These are phyloP conservation scores for Thelonectria rubi DNA, from an alignment of 2,329 filamentous ascomycete species.

Conservation along the genomic window DNA sequence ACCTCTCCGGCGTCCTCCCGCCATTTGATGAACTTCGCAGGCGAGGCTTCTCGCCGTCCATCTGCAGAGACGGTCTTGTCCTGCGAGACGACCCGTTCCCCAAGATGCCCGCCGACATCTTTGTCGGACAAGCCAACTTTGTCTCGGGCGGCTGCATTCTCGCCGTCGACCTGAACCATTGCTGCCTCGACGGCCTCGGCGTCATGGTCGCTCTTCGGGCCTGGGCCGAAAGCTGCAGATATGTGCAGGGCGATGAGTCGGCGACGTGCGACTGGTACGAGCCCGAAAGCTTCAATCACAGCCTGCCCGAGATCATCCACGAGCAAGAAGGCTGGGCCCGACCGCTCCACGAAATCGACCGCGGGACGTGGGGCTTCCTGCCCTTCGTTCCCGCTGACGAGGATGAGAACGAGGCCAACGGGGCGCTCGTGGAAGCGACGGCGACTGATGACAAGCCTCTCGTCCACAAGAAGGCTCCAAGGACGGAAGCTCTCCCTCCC, in stretches of 20 bases:
- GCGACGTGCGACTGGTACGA: conserved; percentile 43
- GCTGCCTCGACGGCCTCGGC: conserved; percentile 43
- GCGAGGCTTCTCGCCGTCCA: conserved; percentile 40
- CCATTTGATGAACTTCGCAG: conserved; percentile 40
- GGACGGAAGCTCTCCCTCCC: conserved; percentile 26
- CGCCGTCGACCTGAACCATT: conserved; percentile 39
- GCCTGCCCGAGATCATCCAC: conserved; percentile 41
- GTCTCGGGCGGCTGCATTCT: conserved; percentile 45
- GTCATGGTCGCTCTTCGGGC: conserved; percentile 42
- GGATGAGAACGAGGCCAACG: not conserved
- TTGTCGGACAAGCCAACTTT: conserved; percentile 46
- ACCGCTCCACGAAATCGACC: conserved; percentile 38
- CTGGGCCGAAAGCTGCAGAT: conserved; percentile 46
- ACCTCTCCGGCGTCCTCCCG: conserved; percentile 39
- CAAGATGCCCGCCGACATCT: conserved; percentile 41
- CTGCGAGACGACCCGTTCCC: conserved; percentile 36
- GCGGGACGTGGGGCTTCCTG: conserved; percentile 40
- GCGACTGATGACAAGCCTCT: too few species aligned
- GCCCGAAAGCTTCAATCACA: conserved; percentile 45
- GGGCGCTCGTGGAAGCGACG: not conserved
- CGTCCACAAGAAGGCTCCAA: too few species aligned
- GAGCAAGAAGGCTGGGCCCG: conserved; percentile 37
- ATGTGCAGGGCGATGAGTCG: conserved; percentile 38
- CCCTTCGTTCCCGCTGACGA: conserved; percentile 31
- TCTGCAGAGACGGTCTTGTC: conserved; percentile 41